Evolutionary conservation across 306 rosid species (phyloP), one percentile per base, ranked within the genome.

Genomic region (Elaeagnus macrophylla): DNA sequence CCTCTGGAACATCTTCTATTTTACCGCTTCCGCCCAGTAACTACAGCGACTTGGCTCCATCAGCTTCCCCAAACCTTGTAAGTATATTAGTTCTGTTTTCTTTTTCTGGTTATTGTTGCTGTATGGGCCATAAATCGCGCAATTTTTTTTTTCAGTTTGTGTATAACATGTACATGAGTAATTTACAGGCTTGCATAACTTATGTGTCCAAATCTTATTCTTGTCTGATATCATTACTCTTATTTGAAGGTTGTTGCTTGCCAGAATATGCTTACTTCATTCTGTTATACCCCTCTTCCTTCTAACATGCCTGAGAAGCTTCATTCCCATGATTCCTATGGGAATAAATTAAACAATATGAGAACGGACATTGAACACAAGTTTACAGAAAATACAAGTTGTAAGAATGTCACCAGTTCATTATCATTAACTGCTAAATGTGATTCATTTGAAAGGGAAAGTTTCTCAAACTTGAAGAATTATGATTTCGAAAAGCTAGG

Each of bases 1-100:
- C 67, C 37, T 39, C 82, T 46, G 75, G 77, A 70, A 72, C 80
- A 67, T 53, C 81, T 56, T 69, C 94, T 13, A 67, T 60, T 55
- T 68, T 75, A 74, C 69, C 82, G 39, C 60, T 54, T 20, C 72
- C 65, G 0, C 57, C 70, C 61, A 37, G 42, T 8, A 69, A 67
- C 58, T 69, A 68, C 58, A 12, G 68, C 51, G 67, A 40, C 59
- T 48, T 67, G 59, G 43, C 68, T 74, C 68, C 79, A 48, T 50
- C 75, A 46, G 49, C 64, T 7, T 67, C 91, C 44, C 55, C 60
- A 1, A 57, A 65, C 72, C 75, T 68, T 40, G 93, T 84, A 76
- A 82, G 79, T 73, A 48, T 18, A 57, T 9, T 51, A 36, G 51
- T 39, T 37, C 48, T 47, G 25, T 7, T n/a, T 38, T 49, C 39